Evolutionary conservation across 805 yeast species (phyloP).

Genomic region (Ogataea nitratoaversa): DNA sequence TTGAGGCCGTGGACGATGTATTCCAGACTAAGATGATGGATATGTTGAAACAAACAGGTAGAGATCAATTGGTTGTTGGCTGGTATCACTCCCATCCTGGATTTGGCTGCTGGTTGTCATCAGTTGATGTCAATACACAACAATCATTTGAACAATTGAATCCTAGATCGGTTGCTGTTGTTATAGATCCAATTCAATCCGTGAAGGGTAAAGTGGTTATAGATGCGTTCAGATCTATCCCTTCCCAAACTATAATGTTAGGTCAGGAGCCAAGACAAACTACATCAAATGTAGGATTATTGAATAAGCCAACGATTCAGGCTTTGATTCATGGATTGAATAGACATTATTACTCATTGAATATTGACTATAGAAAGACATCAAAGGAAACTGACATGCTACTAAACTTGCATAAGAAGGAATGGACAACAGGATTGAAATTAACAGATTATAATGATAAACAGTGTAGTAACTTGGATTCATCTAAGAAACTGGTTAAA

Average conservation of each 20-base stretch:
- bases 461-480: slow-evolving; percentile 69
- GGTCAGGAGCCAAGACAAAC: slow-evolving; percentile 98
- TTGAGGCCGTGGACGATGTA: slow-evolving; percentile 98
- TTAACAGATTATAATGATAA: slow-evolving; percentile 72
- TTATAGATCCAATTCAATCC: slow-evolving; percentile 96
- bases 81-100: slow-evolving; percentile 99
- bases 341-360: slow-evolving; percentile 93
- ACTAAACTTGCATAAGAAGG: slow-evolving; percentile 87
- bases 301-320: slow-evolving; percentile 94
- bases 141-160: slow-evolving; percentile 96
- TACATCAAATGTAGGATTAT: slow-evolving; percentile 90
- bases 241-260: slow-evolving; percentile 82
- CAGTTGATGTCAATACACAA: slow-evolving; percentile 96
- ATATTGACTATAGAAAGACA: slow-evolving; percentile 92
- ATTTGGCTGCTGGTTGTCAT: slow-evolving; percentile 98
- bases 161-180: slow-evolving; percentile 96
- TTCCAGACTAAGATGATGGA: slow-evolving; percentile 99
- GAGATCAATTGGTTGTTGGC: slow-evolving; percentile 98
- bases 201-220: slow-evolving; percentile 98
- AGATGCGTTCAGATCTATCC: slow-evolving; percentile 95
- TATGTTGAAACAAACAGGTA: slow-evolving; percentile 97
- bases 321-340: slow-evolving; percentile 95
- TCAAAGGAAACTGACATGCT: slow-evolving; percentile 90
- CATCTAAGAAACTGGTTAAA: slow-evolving; percentile 75
- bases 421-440: slow-evolving; percentile 91